These are phyloP conservation scores for Conticribra guillardii DNA, from an alignment of 108 stramenopile species.

Conservation along the genomic window DNA sequence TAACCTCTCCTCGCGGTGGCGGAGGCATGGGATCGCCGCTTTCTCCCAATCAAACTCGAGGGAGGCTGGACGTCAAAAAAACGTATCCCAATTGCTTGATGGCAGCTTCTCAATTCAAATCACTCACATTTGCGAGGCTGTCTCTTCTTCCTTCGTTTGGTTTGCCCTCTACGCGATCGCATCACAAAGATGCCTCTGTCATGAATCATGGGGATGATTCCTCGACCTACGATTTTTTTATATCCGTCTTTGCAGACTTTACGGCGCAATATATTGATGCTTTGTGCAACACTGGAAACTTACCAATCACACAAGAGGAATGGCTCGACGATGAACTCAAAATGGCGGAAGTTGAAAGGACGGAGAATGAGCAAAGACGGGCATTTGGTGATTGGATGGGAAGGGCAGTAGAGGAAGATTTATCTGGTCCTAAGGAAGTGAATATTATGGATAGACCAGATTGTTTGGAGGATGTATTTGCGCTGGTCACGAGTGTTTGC, in stretches of 20 bases:
- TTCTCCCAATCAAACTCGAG: constrained; percentile 4
- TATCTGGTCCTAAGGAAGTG: constrained; percentile 55
- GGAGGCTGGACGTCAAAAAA: constrained; percentile 43
- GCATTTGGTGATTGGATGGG: constrained; percentile 70
- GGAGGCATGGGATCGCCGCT: constrained; percentile 19
- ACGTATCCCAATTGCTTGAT: constrained; percentile 58
- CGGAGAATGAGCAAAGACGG: constrained; percentile 54
- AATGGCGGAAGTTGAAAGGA: constrained; percentile 56
- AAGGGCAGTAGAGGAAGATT: constrained; percentile 25
- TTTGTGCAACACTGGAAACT: constrained; percentile 48
- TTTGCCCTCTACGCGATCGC: constrained; percentile 18
- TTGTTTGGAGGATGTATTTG: constrained; percentile 86
- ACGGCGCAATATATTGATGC: constrained; percentile 68
- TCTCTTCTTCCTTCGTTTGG: constrained; percentile 67
- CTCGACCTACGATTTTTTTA: constrained; percentile 63
- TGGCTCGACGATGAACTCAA: constrained; percentile 75
- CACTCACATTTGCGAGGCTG: constrained; percentile 72
- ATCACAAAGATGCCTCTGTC: constrained; percentile 7
- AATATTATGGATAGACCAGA: constrained; percentile 84
- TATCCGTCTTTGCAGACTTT: constrained; percentile 71
- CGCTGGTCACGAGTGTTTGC: constrained; percentile 67
- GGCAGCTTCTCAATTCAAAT: constrained; percentile 61
- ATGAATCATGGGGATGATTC: constrained; percentile 29
- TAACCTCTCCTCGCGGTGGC: constrained; percentile 57
- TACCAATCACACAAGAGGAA: constrained; percentile 72